These are phyloP conservation scores for Tetraselmis striata DNA, from an alignment of 139 green algal genomes.

Conservation along the genomic window DNA sequence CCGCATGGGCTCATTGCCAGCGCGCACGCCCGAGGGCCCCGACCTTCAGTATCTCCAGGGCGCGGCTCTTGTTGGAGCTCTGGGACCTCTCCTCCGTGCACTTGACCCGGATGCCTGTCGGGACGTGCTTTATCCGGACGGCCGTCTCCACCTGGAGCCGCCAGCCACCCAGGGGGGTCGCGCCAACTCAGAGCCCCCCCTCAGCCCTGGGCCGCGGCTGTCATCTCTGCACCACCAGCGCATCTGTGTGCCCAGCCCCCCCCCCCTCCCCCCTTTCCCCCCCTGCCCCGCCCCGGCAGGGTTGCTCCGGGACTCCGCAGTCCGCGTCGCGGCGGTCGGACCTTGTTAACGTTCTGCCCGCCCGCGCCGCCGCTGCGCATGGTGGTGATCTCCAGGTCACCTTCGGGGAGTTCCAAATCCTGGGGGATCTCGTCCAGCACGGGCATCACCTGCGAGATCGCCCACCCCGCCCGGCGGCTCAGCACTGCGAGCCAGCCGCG, in stretches of 20 bases:
- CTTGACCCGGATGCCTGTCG: conserved; percentile 77
- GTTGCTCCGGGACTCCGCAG: too few relatives aligned
- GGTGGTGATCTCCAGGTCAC: conserved; percentile 83
- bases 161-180: too few relatives aligned
- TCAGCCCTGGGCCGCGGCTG: conserved; percentile 48
- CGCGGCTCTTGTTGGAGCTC: conserved; percentile 53
- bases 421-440: conserved; percentile 33
- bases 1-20: too few relatives aligned
- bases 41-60: conserved; percentile 63
- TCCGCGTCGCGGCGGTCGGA: too few relatives aligned
- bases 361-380: conserved; percentile 69
- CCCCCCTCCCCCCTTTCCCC: too few relatives aligned
- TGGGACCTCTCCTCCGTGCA: conserved; percentile 78
- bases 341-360: conserved; percentile 99
- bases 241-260: conserved; percentile 71
- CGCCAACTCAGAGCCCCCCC: too few relatives aligned
- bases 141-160: conserved; percentile 37
- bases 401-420: conserved; percentile 53
- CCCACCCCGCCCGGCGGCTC: too few relatives aligned
- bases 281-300: too few relatives aligned
- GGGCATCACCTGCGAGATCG: conserved; percentile 44
- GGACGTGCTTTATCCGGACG: conserved; percentile 84
- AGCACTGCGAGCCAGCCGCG: too few relatives aligned
- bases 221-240: conserved; percentile 68
- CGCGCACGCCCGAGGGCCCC: too few relatives aligned